These are phyloP conservation scores for Verticillium tricorpus DNA, from an alignment of 2,329 filamentous ascomycete genomes.

Conservation along the genomic window DNA sequence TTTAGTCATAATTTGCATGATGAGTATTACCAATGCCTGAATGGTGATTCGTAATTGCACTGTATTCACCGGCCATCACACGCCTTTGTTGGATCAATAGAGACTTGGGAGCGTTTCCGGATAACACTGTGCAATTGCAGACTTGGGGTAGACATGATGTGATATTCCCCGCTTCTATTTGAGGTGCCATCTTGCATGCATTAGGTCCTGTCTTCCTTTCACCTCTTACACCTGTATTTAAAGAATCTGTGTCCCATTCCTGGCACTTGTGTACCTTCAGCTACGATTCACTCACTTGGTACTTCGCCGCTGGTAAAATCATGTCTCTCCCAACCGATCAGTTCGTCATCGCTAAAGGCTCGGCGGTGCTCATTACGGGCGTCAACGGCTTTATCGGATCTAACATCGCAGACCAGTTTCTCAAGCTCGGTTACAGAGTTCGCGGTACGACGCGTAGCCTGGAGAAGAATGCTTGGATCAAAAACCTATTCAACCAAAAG, in stretches of 20 bases:
- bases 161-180: neutral
- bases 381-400: conserved; percentile 36
- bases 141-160: neutral
- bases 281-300: neutral
- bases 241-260: neutral
- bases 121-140: neutral
- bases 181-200: neutral
- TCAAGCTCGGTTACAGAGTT: conserved; percentile 35
- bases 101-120: neutral
- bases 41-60: neutral
- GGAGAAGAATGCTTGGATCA: conserved; percentile 26
- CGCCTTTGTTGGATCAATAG: neutral
- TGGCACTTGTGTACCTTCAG: neutral
- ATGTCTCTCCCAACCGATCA: neutral
- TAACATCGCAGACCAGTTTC: conserved; percentile 32
- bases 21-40: neutral
- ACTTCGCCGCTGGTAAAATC: neutral
- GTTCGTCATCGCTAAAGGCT: conserved; percentile 18
- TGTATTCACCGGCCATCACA: neutral
- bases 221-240: neutral
- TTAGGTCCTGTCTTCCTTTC: neutral
- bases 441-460: conserved; percentile 36
- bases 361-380: conserved; percentile 35
- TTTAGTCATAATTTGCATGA: neutral
- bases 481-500: conserved; percentile 21